Percentiles rank a stretch among this genome's conserved stretches.
These are phyloP conservation scores for Tolypocladium guangdongense DNA, from an alignment of 2,329 filamentous ascomycete genomes.

Conservation along the genomic window DNA sequence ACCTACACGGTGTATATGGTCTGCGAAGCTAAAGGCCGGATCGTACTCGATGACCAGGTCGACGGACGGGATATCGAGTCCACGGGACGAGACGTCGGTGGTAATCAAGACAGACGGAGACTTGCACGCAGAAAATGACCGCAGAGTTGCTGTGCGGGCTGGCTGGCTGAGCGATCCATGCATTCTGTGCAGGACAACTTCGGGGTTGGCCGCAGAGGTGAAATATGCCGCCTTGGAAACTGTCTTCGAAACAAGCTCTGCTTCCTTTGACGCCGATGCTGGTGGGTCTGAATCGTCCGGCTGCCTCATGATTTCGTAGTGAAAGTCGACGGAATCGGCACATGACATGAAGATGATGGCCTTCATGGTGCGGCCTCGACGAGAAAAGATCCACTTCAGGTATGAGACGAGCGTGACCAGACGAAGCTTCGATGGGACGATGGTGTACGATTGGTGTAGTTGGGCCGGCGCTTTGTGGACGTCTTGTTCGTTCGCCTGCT, in stretches of 20 bases:
- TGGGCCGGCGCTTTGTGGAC: conserved; percentile 78
- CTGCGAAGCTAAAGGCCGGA: conserved; percentile 82
- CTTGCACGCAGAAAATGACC: conserved; percentile 62
- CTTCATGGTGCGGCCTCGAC: conserved; percentile 89
- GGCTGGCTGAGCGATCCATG: conserved; percentile 87
- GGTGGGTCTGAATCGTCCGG: conserved; percentile 18
- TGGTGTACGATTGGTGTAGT: conserved; percentile 81
- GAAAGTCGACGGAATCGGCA: conserved; percentile 93
- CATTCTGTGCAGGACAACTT: conserved; percentile 70
- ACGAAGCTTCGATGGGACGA: conserved; percentile 81
- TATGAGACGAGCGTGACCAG: conserved; percentile 79
- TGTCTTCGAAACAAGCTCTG: conserved; percentile 39
- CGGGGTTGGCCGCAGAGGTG: conserved; percentile 62
- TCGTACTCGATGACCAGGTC: conserved; percentile 96
- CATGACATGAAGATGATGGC: conserved; percentile 95
- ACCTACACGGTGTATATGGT: conserved; percentile 90
- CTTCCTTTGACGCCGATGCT: conserved; percentile 17
- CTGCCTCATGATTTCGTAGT: conserved; percentile 69
- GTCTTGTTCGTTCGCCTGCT: conserved; percentile 33
- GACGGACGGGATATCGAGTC: conserved; percentile 88
- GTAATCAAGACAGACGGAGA: conserved; percentile 78
- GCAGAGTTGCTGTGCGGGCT: conserved; percentile 75
- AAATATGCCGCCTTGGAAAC: conserved; percentile 61
- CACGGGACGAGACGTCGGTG: conserved; percentile 90
- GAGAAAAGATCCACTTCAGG: conserved; percentile 76